Evolutionary conservation across 202 grass and related monocot genomes (phyloP).

Genomic region (Tripidium arundinaceum): DNA sequence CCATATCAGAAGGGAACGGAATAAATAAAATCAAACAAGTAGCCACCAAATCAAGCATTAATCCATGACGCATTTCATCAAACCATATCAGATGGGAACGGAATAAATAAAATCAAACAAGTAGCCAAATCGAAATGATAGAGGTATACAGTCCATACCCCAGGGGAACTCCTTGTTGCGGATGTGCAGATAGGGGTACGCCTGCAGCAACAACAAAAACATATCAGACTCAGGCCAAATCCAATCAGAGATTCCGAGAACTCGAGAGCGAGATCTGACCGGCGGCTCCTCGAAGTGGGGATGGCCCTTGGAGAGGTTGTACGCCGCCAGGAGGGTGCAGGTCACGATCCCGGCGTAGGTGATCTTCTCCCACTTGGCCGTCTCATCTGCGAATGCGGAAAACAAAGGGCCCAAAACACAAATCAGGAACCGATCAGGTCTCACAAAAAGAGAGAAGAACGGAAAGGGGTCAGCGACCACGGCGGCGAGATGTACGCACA

Average conservation of each 20-base stretch:
- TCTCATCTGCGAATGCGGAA: constrained; percentile 46
- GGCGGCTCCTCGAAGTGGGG: constrained; percentile 65
- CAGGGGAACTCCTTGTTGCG: constrained; percentile 99
- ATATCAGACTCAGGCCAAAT: neutral
- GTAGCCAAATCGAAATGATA: neutral
- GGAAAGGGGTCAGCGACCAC: neutral
- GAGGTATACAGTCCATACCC: constrained; percentile 48
- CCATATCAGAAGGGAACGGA: too few relatives aligned
- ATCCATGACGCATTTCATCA: neutral
- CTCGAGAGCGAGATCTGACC: constrained; percentile 39
- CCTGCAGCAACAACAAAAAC: constrained; percentile 33
- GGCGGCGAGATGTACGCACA: constrained; percentile 36
- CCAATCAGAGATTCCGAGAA: neutral
- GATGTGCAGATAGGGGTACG: constrained; percentile 76
- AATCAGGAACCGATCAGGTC: constrained; percentile 10
- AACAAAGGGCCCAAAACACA: neutral
- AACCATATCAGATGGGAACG: neutral
- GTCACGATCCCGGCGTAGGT: constrained; percentile 63
- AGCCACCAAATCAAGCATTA: neutral
- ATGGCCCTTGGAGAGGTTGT: constrained; percentile 86
- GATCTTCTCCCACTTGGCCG: constrained; percentile 97
- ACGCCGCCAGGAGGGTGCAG: constrained; percentile 56
- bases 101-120: neutral
- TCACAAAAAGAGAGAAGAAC: neutral
- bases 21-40: too few relatives aligned